Evolutionary conservation across 2,329 filamentous ascomycete genomes (phyloP).

Genomic region (Fusarium keratoplasticum): DNA sequence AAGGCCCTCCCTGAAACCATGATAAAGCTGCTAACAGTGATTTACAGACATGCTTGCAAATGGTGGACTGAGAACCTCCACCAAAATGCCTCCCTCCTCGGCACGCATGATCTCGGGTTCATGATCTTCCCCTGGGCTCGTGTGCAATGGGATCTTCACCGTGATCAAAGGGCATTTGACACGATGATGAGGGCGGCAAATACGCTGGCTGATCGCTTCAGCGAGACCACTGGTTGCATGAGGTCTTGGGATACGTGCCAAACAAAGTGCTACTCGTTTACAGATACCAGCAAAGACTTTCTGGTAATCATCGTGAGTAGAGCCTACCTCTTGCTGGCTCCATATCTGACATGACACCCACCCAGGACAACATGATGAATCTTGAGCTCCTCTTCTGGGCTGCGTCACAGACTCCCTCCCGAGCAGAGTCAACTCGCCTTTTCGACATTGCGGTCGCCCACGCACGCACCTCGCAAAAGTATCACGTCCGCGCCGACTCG

Average conservation of each 20-base stretch:
- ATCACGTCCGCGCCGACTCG: slow-evolving; percentile 53
- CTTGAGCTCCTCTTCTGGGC: slow-evolving; percentile 57
- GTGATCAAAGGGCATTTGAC: slow-evolving; percentile 49
- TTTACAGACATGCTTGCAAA: neutral
- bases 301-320: slow-evolving; percentile 55
- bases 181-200: slow-evolving; percentile 50
- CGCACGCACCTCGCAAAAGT: slow-evolving; percentile 52
- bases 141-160: slow-evolving; percentile 53
- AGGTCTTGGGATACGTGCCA: slow-evolving; percentile 58
- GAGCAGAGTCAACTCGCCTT: slow-evolving; percentile 21
- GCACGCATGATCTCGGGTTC: slow-evolving; percentile 58
- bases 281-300: slow-evolving; percentile 51
- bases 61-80: slow-evolving; percentile 42
- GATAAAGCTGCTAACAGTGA: neutral
- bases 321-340: too few relatives aligned
- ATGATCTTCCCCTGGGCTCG: slow-evolving; percentile 55
- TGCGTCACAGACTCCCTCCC: slow-evolving; percentile 35
- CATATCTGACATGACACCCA: neutral
- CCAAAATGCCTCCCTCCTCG: slow-evolving; percentile 47
- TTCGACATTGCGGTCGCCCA: slow-evolving; percentile 52
- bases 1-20: neutral
- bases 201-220: slow-evolving; percentile 53
- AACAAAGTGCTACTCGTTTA: slow-evolving; percentile 53
- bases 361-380: slow-evolving; percentile 55
- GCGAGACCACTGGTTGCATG: slow-evolving; percentile 49